phyloP scores from a whole-genome alignment of 2,329 filamentous ascomycete species.

The Aspergillus niger region DNA sequence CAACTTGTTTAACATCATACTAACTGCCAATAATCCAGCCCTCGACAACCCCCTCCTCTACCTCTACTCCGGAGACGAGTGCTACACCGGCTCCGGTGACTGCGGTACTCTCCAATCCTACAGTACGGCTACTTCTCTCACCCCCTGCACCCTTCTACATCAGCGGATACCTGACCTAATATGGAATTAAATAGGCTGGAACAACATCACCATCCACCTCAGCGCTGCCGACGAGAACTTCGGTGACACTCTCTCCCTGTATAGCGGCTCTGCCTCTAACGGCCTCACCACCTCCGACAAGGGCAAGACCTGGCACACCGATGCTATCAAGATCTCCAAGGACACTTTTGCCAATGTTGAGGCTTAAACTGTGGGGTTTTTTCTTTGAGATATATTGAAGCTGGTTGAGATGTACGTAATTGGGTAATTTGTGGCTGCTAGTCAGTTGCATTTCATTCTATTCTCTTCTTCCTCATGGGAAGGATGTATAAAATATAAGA shows the following conservation, averaged over 20 bases:
- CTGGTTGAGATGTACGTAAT: background rate
- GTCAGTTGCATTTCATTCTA: background rate
- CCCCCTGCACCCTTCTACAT: too few relatives aligned
- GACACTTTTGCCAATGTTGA: background rate
- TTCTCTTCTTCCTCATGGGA: too few relatives aligned
- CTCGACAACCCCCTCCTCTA: slow-evolving; percentile 20
- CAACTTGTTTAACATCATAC: background rate
- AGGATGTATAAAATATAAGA: too few relatives aligned
- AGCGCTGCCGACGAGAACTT: slow-evolving; percentile 19
- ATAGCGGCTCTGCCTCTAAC: slow-evolving; percentile 14
- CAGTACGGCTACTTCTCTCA: slow-evolving; percentile 8
- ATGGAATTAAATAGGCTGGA: slow-evolving; percentile 7
- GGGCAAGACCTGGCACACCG: slow-evolving; percentile 21
- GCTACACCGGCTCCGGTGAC: slow-evolving; percentile 24
- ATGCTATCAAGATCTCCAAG: slow-evolving; percentile 5
- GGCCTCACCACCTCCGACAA: slow-evolving; percentile 18
- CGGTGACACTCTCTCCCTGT: slow-evolving; percentile 15
- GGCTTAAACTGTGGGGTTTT: background rate
- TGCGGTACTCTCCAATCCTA: slow-evolving; percentile 19
- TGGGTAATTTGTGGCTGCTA: background rate
- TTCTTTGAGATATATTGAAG: background rate
- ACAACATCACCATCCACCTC: slow-evolving; percentile 22
- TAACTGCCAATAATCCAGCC: background rate
- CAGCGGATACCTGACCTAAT: background rate
- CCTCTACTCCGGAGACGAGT: slow-evolving; percentile 25